phyloP scores from a whole-genome alignment of 257 asterid genomes.

The Solanum microdontum region DNA sequence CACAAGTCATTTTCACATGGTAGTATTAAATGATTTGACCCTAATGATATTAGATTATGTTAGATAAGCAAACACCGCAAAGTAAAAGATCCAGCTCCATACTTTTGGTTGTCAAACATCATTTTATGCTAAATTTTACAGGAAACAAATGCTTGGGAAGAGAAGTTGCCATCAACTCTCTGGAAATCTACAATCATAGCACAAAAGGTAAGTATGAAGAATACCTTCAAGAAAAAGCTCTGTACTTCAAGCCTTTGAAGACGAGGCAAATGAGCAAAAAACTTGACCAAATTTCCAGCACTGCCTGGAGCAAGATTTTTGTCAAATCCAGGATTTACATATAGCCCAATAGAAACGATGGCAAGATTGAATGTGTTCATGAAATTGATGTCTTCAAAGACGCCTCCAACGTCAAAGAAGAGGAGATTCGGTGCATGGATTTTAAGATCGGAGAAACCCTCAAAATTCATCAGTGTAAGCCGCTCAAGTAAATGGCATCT shows the following conservation, averaged over 20 bases:
- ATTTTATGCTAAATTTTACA: neutral
- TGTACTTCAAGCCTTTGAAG: constrained; percentile 96
- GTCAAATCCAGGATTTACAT: constrained; percentile 45
- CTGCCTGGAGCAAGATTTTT: constrained; percentile 44
- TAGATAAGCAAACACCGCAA: neutral
- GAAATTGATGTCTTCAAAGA: constrained; percentile 67
- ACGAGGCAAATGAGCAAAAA: constrained; percentile 68
- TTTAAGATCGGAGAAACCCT: constrained; percentile 65
- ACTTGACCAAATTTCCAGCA: constrained; percentile 60
- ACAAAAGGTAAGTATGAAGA: neutral
- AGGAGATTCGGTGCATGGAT: constrained; percentile 80
- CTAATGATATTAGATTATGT: neutral
- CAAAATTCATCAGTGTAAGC: constrained; percentile 83
- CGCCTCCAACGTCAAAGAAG: constrained; percentile 90
- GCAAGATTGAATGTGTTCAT: constrained; percentile 59
- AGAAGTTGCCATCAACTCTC: neutral
- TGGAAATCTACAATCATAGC: neutral
- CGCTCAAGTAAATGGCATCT: constrained; percentile 82
- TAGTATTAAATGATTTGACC: neutral
- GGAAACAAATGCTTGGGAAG: neutral
- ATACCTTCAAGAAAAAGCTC: constrained; percentile 90
- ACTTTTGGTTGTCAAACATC: neutral
- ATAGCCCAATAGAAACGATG: constrained; percentile 70
- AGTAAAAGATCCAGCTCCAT: neutral
- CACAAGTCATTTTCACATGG: neutral